Percentiles rank a stretch among this genome's conserved stretches.
Conservation (phyloP, 352 stramenopile species). For the Phytophthora vignae region DNA sequence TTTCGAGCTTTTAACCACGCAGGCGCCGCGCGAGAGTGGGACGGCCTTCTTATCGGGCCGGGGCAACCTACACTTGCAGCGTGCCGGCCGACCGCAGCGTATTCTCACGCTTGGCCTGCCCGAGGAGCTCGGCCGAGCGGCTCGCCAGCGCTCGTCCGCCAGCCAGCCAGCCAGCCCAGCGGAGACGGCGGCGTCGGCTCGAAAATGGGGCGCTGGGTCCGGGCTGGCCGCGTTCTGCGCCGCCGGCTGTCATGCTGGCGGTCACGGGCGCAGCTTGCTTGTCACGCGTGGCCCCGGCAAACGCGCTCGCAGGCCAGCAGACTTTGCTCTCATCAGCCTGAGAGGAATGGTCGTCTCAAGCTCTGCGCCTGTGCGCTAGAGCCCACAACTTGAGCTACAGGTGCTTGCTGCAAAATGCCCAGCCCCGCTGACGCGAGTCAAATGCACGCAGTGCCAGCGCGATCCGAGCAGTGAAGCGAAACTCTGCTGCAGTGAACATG, state of each 20-base stretch:
- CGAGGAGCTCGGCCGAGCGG: neutral
- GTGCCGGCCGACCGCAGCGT: too few relatives aligned
- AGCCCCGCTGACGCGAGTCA: too few relatives aligned
- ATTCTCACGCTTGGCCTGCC: neutral
- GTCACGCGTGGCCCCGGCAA: neutral
- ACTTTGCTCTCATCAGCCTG: too few relatives aligned
- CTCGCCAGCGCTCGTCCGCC: neutral
- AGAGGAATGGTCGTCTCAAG: too few relatives aligned
- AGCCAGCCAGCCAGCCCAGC: too few relatives aligned
- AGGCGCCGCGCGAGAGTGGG: slow-evolving; percentile 30
- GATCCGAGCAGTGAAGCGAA: too few relatives aligned
- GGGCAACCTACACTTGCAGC: slow-evolving; percentile 7
- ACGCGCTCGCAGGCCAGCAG: neutral
- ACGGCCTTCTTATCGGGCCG: neutral
- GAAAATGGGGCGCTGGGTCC: neutral
- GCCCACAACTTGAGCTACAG: too few relatives aligned
- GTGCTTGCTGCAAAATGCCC: too few relatives aligned
- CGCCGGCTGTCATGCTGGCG: neutral
- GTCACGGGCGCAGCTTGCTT: neutral
- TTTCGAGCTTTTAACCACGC: slow-evolving; percentile 39
- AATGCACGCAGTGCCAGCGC: too few relatives aligned
- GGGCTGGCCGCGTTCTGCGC: neutral
- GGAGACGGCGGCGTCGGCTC: neutral
- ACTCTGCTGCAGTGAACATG: too few relatives aligned
- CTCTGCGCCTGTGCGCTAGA: too few relatives aligned